Conservation (phyloP, 805 yeast species). For the Starmerella kuoi region DNA sequence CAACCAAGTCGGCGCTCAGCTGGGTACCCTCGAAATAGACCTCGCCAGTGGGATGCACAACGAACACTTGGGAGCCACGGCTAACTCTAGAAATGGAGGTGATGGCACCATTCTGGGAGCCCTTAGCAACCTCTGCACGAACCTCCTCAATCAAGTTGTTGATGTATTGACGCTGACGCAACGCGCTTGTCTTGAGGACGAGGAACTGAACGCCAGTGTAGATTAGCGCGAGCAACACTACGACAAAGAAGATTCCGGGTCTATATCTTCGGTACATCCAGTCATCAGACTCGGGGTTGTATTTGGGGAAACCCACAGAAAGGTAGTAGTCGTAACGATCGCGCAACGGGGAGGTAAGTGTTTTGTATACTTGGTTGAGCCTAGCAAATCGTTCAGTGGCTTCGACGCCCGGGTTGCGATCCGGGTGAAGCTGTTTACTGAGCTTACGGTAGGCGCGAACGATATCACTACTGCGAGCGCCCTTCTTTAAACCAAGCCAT, state of each 20-base stretch:
- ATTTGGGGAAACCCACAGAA: slow-evolving; percentile 73
- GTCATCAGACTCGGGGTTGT: slow-evolving; percentile 45
- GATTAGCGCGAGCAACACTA: slow-evolving; percentile 40
- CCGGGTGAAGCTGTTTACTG: slow-evolving; percentile 74
- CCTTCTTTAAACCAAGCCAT: slow-evolving; percentile 34
- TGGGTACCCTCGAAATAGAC: slow-evolving; percentile 26
- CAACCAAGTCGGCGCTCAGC: slow-evolving; percentile 25
- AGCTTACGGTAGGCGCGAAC: slow-evolving; percentile 45
- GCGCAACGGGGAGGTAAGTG: slow-evolving; percentile 47
- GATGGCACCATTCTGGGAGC: slow-evolving; percentile 21
- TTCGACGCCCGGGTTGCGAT: slow-evolving; percentile 42
- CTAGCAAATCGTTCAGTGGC: slow-evolving; percentile 67
- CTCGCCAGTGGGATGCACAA: slow-evolving; percentile 29
- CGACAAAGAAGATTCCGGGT: slow-evolving; percentile 47
- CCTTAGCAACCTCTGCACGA: slow-evolving; percentile 24
- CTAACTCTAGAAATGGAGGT: slow-evolving; percentile 24
- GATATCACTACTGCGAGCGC: slow-evolving; percentile 25
- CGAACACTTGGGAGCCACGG: slow-evolving; percentile 25
- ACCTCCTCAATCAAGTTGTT: slow-evolving; percentile 27
- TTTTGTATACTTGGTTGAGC: slow-evolving; percentile 61
- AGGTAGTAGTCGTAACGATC: slow-evolving; percentile 77
- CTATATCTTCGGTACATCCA: slow-evolving; percentile 52
- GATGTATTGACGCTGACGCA: slow-evolving; percentile 47
- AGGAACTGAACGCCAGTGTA: slow-evolving; percentile 48
- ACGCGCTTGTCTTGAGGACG: slow-evolving; percentile 41